Conservation (phyloP, 805 yeast genomes). For the Candida caryicola region DNA sequence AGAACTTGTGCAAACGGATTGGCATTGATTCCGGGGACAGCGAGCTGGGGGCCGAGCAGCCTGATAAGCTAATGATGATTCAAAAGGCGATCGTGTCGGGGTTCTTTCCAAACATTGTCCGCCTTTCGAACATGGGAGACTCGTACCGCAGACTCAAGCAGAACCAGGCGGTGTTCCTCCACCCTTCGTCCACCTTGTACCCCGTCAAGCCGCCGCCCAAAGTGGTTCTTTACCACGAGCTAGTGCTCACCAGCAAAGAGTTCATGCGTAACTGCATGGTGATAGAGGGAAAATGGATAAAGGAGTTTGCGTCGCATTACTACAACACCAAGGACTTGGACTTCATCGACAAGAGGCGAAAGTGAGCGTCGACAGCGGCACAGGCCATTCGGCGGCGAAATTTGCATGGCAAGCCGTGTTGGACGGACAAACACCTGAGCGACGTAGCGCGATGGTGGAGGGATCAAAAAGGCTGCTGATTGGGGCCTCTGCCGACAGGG, state of each 20-base stretch:
- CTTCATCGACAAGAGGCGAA: conserved; percentile 6
- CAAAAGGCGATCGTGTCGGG: conserved; percentile 64
- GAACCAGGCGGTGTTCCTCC: conserved; percentile 72
- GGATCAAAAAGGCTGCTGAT: too few species aligned
- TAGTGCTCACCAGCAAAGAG: conserved; percentile 82
- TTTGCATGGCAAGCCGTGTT: too few species aligned
- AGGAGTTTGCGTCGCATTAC: conserved; percentile 71
- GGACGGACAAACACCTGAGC: too few species aligned
- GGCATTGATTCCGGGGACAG: conserved; percentile 36
- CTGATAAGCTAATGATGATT: conserved; percentile 23
- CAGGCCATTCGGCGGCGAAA: too few species aligned
- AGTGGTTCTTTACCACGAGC: conserved; percentile 73
- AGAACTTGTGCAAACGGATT: conserved; percentile 53
- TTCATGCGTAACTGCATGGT: conserved; percentile 82
- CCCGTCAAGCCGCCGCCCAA: conserved; percentile 69
- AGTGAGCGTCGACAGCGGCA: too few species aligned
- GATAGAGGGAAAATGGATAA: conserved; percentile 68
- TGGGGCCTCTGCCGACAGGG: too few species aligned
- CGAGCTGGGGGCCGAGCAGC: conserved; percentile 18
- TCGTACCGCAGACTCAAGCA: conserved; percentile 64
- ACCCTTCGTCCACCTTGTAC: conserved; percentile 79
- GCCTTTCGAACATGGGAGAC: conserved; percentile 61
- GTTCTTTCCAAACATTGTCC: conserved; percentile 64
- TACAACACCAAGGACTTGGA: conserved; percentile 28
- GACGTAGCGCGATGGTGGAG: too few species aligned